These are phyloP conservation scores for Tremellales sp. DNA, from an alignment of 1,284 basidiomycete genomes.

Conservation along the genomic window DNA sequence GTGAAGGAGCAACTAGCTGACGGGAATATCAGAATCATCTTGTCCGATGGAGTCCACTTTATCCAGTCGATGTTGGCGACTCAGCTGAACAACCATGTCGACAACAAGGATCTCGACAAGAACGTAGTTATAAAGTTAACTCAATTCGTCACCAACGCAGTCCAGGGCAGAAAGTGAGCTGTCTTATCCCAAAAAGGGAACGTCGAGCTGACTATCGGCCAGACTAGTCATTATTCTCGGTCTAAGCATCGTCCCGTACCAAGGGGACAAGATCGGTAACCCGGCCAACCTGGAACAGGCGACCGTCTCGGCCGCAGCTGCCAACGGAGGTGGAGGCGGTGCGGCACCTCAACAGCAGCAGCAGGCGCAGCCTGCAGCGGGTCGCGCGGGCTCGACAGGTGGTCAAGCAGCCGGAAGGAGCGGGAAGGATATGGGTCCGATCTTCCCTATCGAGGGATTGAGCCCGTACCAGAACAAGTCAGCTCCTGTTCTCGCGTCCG, in stretches of 20 bases:
- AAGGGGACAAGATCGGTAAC: constrained; percentile 67
- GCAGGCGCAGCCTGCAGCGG: constrained; percentile 22
- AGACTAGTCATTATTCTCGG: constrained; percentile 83
- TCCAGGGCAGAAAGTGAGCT: constrained; percentile 74
- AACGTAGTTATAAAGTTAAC: constrained; percentile 70
- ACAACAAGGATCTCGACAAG: constrained; percentile 64
- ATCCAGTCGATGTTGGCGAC: constrained; percentile 94
- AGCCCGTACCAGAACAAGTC: constrained; percentile 95
- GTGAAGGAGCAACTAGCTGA: constrained; percentile 1
- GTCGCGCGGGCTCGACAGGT: constrained; percentile 12
- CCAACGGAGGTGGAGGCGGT: constrained; percentile 21
- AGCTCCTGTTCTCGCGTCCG: constrained; percentile 10
- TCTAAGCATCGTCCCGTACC: constrained; percentile 57
- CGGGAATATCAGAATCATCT: constrained; percentile 49
- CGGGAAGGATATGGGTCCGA: constrained; percentile 49
- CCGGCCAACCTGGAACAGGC: constrained; percentile 54
- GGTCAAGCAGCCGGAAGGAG: constrained; percentile 16
- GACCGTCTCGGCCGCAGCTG: constrained; percentile 26
- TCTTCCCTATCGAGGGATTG: constrained; percentile 87
- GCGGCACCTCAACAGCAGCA: constrained; percentile 15
- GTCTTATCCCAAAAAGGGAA: neutral
- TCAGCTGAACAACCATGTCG: constrained; percentile 75
- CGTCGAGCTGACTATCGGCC: constrained; percentile 1
- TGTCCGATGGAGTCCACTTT: constrained; percentile 71
- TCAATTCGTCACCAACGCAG: constrained; percentile 75